Percentiles rank a stretch among this genome's conserved stretches.
phyloP scores from a whole-genome alignment of 306 rosid genomes.

The Casuarina cunninghamiana region DNA sequence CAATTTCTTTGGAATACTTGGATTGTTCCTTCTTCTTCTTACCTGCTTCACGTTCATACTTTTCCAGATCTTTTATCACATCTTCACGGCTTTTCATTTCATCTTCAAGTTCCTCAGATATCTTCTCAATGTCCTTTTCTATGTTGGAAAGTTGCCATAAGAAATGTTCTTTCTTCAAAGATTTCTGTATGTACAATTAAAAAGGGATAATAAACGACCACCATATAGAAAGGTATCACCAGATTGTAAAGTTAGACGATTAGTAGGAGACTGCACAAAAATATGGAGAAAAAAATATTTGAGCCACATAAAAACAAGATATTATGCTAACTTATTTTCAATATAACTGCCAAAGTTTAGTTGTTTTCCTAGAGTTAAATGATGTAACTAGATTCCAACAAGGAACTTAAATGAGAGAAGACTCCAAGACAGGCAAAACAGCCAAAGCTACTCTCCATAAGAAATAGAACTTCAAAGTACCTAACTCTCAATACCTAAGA shows the following conservation, averaged over 20 bases:
- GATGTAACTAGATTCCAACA: not conserved
- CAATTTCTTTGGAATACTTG: constrained; percentile 76
- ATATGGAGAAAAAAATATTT: not conserved
- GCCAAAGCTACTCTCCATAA: not conserved
- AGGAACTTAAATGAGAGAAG: not conserved
- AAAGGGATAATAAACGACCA: constrained; percentile 18
- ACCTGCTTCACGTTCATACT: constrained; percentile 62
- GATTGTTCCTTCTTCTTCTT: constrained; percentile 89
- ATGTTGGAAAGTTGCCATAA: constrained; percentile 85
- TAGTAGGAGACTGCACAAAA: not conserved
- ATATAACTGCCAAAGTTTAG: not conserved
- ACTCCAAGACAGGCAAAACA: not conserved
- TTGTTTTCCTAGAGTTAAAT: not conserved
- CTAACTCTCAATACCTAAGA: not conserved
- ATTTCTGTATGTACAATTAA: constrained; percentile 57
- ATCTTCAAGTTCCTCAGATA: constrained; percentile 66
- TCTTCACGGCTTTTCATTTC: constrained; percentile 68
- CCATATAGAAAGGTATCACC: not conserved
- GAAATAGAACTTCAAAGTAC: not conserved
- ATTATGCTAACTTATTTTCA: not conserved
- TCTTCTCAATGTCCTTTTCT: constrained; percentile 71
- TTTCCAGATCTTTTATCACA: constrained; percentile 68
- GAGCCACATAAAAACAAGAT: not conserved
- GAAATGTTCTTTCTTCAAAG: constrained; percentile 76
- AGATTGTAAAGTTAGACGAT: constrained; percentile 14